phyloP scores from a whole-genome alignment of 441 rosid species.

The Daphne laureola region DNA sequence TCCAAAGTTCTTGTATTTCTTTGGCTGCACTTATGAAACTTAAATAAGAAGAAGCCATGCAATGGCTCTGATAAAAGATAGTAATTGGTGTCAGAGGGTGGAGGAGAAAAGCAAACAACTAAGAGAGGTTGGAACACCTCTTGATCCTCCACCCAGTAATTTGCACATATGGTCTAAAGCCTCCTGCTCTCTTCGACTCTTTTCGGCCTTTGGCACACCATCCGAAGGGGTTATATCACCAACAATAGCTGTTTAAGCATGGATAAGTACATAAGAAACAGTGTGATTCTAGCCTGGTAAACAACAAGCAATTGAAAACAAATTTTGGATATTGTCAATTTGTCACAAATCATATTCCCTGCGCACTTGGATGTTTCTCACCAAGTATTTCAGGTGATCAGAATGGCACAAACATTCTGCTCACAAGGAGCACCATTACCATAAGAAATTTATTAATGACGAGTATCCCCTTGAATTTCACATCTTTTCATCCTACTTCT shows the following conservation, averaged over 20 bases:
- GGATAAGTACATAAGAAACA: slow-evolving; percentile 3
- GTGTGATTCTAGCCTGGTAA: not conserved
- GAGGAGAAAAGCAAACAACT: not conserved
- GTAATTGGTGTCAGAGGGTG: not conserved
- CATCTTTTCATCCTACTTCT: too few relatives aligned
- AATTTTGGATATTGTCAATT: not conserved
- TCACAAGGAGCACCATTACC: too few relatives aligned
- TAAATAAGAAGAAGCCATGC: not conserved
- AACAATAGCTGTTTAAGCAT: slow-evolving; percentile 68
- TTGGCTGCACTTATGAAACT: slow-evolving; percentile 40
- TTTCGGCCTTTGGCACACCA: slow-evolving; percentile 79
- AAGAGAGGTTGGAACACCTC: slow-evolving; percentile 34
- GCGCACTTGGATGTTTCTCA: too few relatives aligned
- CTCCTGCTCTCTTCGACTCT: slow-evolving; percentile 69
- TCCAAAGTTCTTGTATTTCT: slow-evolving; percentile 71
- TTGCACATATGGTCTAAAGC: slow-evolving; percentile 90
- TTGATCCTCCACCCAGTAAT: slow-evolving; percentile 69
- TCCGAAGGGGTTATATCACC: slow-evolving; percentile 91
- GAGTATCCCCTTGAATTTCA: too few relatives aligned
- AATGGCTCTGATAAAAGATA: not conserved
- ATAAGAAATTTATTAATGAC: too few relatives aligned
- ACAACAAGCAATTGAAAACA: not conserved
- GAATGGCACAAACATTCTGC: too few relatives aligned
- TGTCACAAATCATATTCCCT: too few relatives aligned
- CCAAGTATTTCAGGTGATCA: too few relatives aligned